Conservation (phyloP, 2,329 filamentous ascomycete species). For the Talaromyces sp. region DNA sequence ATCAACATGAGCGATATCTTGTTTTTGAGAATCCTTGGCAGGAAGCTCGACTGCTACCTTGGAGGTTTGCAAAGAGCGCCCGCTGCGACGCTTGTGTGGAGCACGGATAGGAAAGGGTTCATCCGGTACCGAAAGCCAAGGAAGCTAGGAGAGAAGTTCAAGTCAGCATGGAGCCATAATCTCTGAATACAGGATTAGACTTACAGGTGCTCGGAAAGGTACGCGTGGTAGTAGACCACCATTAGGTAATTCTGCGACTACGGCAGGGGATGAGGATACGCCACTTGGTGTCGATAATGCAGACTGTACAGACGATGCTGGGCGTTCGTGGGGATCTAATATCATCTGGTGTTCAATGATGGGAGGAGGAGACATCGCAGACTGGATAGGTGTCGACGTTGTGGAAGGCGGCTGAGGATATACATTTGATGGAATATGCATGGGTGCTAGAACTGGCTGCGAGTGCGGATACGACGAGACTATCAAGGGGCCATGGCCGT, state of each 20-base stretch:
- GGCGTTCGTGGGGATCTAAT: conserved; percentile 14
- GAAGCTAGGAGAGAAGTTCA: conserved; percentile 44
- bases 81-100: conserved; percentile 47
- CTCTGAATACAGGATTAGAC: conserved; percentile 21
- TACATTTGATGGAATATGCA: conserved; percentile 37
- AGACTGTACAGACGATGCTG: conserved; percentile 21
- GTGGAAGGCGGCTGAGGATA: conserved; percentile 37
- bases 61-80: conserved; percentile 36
- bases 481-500: conserved; percentile 39
- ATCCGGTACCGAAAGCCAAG: conserved; percentile 60
- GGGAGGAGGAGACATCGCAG: conserved; percentile 37
- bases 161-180: conserved; percentile 19
- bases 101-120: conserved; percentile 55
- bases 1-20: conserved; percentile 27
- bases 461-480: conserved; percentile 46
- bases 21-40: conserved; percentile 39
- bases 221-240: conserved; percentile 31
- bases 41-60: conserved; percentile 51
- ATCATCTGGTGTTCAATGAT: conserved; percentile 6
- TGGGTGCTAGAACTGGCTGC: conserved; percentile 41
- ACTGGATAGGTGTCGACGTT: conserved; percentile 38
- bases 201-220: conserved; percentile 53
- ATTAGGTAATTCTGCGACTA: conserved; percentile 28
- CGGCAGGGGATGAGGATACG: conserved; percentile 33
- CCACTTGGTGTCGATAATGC: conserved; percentile 25